Evolutionary conservation across 2,329 filamentous ascomycete species (phyloP).

Genomic region (Xylaria sp.): DNA sequence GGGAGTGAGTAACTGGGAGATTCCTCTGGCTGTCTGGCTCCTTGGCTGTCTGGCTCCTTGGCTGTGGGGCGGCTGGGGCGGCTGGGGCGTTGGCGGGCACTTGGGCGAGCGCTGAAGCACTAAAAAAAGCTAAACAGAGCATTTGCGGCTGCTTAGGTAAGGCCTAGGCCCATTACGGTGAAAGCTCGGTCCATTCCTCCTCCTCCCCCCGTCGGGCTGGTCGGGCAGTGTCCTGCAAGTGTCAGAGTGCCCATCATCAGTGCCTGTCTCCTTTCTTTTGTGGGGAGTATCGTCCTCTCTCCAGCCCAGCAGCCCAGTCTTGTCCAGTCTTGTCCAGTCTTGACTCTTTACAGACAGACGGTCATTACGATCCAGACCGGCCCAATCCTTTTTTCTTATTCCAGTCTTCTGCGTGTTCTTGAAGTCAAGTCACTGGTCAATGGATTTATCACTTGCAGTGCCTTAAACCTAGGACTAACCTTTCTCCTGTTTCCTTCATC

Average conservation of each 20-base stretch:
- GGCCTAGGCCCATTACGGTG: neutral
- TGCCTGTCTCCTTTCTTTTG: neutral
- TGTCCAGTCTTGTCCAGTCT: neutral
- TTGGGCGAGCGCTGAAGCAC: too few relatives aligned
- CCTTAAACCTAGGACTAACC: neutral
- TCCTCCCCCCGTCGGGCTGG: too few relatives aligned
- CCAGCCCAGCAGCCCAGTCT: too few relatives aligned
- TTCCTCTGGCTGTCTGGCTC: too few relatives aligned
- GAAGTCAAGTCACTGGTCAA: too few relatives aligned
- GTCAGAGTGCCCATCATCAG: too few relatives aligned
- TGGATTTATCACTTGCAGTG: neutral
- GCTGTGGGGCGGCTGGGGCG: too few relatives aligned
- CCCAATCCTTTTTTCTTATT: constrained; percentile 18
- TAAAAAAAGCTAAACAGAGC: too few relatives aligned
- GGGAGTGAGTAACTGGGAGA: too few relatives aligned
- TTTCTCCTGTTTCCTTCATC: neutral
- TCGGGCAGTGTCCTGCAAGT: too few relatives aligned
- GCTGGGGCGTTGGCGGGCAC: too few relatives aligned
- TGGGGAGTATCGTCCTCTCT: neutral
- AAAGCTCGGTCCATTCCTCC: neutral
- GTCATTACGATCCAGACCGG: constrained; percentile 23
- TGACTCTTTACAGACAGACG: constrained; percentile 2
- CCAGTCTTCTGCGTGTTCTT: neutral
- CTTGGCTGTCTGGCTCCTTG: too few relatives aligned
- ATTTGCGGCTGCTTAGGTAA: neutral